Evolutionary conservation across 2,329 filamentous ascomycete genomes (phyloP).

Genomic region (Neonectria punicea): DNA sequence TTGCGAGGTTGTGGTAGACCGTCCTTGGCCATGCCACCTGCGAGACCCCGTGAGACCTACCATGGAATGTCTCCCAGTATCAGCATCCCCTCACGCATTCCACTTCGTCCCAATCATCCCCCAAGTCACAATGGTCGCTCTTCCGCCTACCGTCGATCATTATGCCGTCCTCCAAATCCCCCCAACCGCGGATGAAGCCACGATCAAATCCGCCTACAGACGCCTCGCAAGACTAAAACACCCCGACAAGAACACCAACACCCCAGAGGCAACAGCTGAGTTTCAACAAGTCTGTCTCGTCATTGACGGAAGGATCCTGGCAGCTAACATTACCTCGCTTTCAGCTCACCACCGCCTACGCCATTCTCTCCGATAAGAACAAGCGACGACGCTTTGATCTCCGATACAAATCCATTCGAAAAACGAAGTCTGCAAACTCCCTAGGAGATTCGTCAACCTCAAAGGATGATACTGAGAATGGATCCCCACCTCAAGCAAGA

Average conservation of each 20-base stretch:
- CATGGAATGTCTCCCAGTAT: neutral
- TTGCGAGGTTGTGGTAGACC: neutral
- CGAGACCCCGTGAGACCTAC: neutral
- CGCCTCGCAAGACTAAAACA: slow-evolving; percentile 1
- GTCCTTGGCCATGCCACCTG: neutral
- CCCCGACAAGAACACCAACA: neutral
- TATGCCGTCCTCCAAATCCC: neutral
- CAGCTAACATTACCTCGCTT: no score
- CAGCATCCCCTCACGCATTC: neutral
- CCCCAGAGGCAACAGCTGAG: neutral
- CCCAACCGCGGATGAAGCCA: neutral
- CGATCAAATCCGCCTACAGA: slow-evolving; percentile 7
- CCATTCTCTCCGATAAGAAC: neutral
- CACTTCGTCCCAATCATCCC: neutral
- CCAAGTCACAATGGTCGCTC: neutral
- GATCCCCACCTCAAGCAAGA: neutral
- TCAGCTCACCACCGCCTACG: neutral
- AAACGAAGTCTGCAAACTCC: neutral
- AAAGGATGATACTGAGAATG: neutral
- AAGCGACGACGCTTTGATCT: neutral
- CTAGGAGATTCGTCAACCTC: neutral
- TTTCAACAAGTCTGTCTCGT: neutral
- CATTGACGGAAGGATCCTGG: no score
- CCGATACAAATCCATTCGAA: neutral
- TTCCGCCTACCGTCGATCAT: neutral